These are phyloP conservation scores for Chaetomium globosum DNA, from an alignment of 2,329 filamentous ascomycete genomes.

Conservation along the genomic window DNA sequence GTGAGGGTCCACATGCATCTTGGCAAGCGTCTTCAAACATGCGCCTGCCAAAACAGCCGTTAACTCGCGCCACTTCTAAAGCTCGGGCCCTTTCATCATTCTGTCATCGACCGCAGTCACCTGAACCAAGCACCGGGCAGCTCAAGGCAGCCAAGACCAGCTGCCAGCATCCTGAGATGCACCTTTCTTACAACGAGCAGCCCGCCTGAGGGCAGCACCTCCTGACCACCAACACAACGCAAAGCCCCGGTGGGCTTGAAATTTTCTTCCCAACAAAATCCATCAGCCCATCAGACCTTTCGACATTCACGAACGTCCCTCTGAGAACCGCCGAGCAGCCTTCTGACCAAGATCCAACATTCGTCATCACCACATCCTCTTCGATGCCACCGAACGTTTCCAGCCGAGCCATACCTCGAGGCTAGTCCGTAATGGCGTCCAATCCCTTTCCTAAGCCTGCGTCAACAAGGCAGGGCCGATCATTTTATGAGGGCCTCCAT, in stretches of 20 bases:
- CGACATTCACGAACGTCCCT: neutral
- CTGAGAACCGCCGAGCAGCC: neutral
- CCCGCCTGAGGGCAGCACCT: conserved; percentile 23
- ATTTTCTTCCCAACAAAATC: neutral
- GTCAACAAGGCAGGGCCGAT: conserved; percentile 43
- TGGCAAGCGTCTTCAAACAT: conserved; percentile 1
- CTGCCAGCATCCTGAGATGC: conserved; percentile 12
- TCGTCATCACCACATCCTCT: neutral
- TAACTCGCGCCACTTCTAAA: conserved; percentile 14
- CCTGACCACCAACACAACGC: conserved; percentile 19
- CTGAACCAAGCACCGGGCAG: conserved; percentile 22
- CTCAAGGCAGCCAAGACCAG: conserved; percentile 22
- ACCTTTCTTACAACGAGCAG: conserved; percentile 13
- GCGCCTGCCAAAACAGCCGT: conserved; percentile 27
- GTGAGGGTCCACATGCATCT: conserved; percentile 20
- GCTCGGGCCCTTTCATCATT: conserved; percentile 29
- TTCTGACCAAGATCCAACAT: neutral
- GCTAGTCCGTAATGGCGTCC: conserved; percentile 46
- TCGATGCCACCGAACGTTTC: conserved; percentile 14
- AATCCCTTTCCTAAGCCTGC: conserved; percentile 53
- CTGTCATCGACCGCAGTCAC: conserved; percentile 27
- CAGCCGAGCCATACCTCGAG: conserved; percentile 15
- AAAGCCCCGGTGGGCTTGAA: neutral
- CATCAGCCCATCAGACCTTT: neutral
- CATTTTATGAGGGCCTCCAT: conserved; percentile 56